Base-by-base conservation (phyloP, 1,284 basidiomycete genomes). In the Trichosporon inkin region DNA sequence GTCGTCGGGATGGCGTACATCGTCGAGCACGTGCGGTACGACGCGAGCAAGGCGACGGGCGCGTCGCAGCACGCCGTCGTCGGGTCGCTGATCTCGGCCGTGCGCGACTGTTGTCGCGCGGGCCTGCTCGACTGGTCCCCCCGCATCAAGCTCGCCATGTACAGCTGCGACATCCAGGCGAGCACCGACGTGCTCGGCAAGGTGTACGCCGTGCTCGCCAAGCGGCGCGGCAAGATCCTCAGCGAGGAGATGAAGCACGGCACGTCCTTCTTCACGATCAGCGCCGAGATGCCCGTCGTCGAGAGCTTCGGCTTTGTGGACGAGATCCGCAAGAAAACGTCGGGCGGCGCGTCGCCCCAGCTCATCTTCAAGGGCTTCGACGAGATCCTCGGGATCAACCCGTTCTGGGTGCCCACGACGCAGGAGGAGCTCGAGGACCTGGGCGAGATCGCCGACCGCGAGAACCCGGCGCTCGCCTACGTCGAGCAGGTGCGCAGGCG, bases 211-310 rank as follows among this genome's bases (percentile, higher is more conserved):
- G 96, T 99, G 14, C 88, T 99, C 1, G 87, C 94, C 0, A 87
- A 88, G 72, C 85, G 96, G 61, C 84, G 92, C 57, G 96, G 96
- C 1, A 84, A 89, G 56, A 95, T 99, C 66, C 85, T 95, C 8
- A 88, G 90, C 8, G 96, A 99, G 75, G 96, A 99, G 78, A 97
- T 99, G 92, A 97, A 95, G 75, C 94, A 99, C 74, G 94, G 96
- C 0, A 98, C 94, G 0, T 84, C 88, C 0, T 96, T 97, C 79
- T 98, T 99, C 80, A 93, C 88, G 6, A 87, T 99, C 34, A 85
- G 87, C 7, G 89, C 94, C 0, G 80, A 94, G 63, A 78, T 99
- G n/a, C 95, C 96, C 2, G 93, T 99, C 2, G 90, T 96, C 13
- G 95, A 99, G 77, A 90, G 88, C 77, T 99, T 99, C 74, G 95